Evolutionary conservation across 495 filamentous ascomycete genomes (phyloP), one percentile per base, ranked within the genome.

Genomic region (Cladorrhinum samala): DNA sequence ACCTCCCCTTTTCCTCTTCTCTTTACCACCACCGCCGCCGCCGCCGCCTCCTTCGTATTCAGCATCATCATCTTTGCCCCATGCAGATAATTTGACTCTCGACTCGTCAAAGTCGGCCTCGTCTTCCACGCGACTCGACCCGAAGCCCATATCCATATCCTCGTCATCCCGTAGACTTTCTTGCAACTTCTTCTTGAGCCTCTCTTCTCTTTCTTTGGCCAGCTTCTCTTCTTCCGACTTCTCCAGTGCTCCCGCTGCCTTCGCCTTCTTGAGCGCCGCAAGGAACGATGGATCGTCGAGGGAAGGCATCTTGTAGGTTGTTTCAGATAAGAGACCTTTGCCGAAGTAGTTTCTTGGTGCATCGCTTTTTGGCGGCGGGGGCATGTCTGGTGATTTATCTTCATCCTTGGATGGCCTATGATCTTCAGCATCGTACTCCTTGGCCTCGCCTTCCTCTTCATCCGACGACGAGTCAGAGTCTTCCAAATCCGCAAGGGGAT

Each of bases 71-170:
- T 59, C 58, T 2, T 47, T 59, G 9, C 43, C 73, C 86, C 86
- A 89, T 53, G 78, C 72, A 1, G 80, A 83, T 36, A 93, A 67
- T 62, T 87, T 83, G 40, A 89, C 73, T 55, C 74, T 81, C 50
- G 76, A 72, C 13, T 77, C 83, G 11, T 69, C 71, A 20, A 69
- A 47, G 45, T 95, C 91, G 37, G 86, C 89, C 38, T 84, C 86
- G 60, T 95, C 91, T 43, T 85, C 89, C 53, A 85, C 79, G 19
- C 90, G 80, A 57, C 85, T 90, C 14, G 85, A 85, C 6, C 94
- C 93, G 64, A 98, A 97, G 27, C 90, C 93, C 68, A 96, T 75
- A 60, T 98, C 93, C 72, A 98, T 80, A 69, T 98, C 93, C 40
- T 91, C 88, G 9, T 88, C 83, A 70, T 98, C 93, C 40, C 91